These are phyloP conservation scores for Colletotrichum lentis DNA, from an alignment of 2,329 filamentous ascomycete species.

Conservation along the genomic window DNA sequence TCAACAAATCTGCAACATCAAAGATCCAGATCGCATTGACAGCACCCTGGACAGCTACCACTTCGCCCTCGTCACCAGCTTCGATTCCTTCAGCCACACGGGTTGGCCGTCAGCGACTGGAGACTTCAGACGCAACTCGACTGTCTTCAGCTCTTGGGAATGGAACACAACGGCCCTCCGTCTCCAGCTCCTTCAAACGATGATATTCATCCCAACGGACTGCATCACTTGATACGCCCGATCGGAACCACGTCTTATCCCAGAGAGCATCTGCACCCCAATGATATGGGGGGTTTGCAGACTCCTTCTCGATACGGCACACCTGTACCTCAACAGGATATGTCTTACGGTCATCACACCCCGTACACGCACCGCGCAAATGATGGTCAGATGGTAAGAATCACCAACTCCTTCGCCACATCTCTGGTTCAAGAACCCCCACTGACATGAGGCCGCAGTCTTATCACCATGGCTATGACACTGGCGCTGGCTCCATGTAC, in stretches of 20 bases:
- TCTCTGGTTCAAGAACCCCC: not conserved
- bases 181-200: slow-evolving; percentile 57
- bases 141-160: slow-evolving; percentile 32
- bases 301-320: slow-evolving; percentile 51
- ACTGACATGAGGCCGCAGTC: slow-evolving; percentile 15
- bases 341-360: slow-evolving; percentile 44
- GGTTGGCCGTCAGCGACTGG: not conserved
- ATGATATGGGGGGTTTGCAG: slow-evolving; percentile 46
- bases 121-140: not conserved
- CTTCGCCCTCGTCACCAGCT: not conserved
- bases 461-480: slow-evolving; percentile 31
- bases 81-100: not conserved
- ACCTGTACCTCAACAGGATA: slow-evolving; percentile 46
- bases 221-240: slow-evolving; percentile 56
- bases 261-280: slow-evolving; percentile 43
- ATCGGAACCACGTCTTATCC: slow-evolving; percentile 48
- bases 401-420: too few species aligned
- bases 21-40: not conserved
- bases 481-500: slow-evolving; percentile 30
- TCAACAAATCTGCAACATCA: not conserved
- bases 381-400: slow-evolving; percentile 35
- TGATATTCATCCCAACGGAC: slow-evolving; percentile 50
- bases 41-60: not conserved
- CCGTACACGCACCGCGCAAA: slow-evolving; percentile 43
- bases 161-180: slow-evolving; percentile 53